Base-by-base conservation (phyloP, 139 green algal genomes). In the Nannochloris sp. region DNA sequence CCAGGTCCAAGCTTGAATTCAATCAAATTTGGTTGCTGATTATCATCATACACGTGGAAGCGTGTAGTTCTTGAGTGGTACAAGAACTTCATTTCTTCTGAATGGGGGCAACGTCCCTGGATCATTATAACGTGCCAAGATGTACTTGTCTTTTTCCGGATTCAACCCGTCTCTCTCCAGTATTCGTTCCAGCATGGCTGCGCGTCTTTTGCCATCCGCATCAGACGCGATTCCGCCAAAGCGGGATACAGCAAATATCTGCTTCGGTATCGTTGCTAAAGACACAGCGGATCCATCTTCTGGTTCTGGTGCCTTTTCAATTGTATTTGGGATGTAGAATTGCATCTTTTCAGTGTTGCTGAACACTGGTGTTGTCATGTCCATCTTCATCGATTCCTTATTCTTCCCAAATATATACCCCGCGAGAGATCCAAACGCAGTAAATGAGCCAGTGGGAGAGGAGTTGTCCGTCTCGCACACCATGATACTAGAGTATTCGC, bases 381-480 rank as follows among this genome's bases (percentile, higher is more conserved):
- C 76, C 83, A 91, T 87, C 19, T 69, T 78, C 61, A 24, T 6
- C 24, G 40, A 58, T 25, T 57, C 57, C n/a, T 74, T 56, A 62
- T 95, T 93, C 56, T 72, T 79, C 19, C 88, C 88, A 72, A 95
- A 95, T 34, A 95, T 88, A 76, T 89, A 95, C 1, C 73, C 61
- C 5, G 88, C 88, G 18, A 95, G 75, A 16, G 76, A 59, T 15
- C 70, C 74, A 71, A 90, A 90, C 23, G 76, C 80, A 12, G 16
- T 62, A 14, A 69, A 65, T 29, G 67, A 62, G 19, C 59, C 53
- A 29, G 62, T 43, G 34, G 8, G 34, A 2, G 11, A 56, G 55
- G 49, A 19, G 10, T 44, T 40, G 29, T 44, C 37, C 2, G 57
- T 50, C 12, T 89, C 84, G 16, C 76, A 79, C 18, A 92, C 83